Evolutionary conservation across 202 grass and related monocot genomes (phyloP).

Genomic region (Cymbopogon flexuosus): DNA sequence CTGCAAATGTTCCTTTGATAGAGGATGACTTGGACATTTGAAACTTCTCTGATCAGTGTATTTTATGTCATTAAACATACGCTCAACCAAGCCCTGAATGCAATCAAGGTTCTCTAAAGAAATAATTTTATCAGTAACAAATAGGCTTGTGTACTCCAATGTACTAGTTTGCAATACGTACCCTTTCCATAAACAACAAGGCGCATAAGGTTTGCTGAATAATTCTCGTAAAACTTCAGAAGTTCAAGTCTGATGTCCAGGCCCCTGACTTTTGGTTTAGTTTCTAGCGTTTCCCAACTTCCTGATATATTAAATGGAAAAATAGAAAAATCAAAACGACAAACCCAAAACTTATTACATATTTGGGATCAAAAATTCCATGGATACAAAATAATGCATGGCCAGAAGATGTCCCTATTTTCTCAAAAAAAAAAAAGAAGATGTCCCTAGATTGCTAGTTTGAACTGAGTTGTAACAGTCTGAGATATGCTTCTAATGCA

Average conservation of each 20-base stretch:
- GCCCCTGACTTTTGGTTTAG: slow-evolving; percentile 67
- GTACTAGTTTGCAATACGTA: slow-evolving; percentile 29
- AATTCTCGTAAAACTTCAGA: slow-evolving; percentile 79
- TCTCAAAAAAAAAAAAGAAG: no score
- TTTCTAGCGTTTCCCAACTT: slow-evolving; percentile 90
- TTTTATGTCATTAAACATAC: slow-evolving; percentile 48
- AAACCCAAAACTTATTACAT: slow-evolving; percentile 21
- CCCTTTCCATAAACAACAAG: slow-evolving; percentile 81
- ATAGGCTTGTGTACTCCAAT: slow-evolving; percentile 7
- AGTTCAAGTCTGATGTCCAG: slow-evolving; percentile 77
- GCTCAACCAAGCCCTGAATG: slow-evolving; percentile 58
- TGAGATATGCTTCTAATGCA: background rate
- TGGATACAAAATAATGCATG: background rate
- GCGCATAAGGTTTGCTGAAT: slow-evolving; percentile 90
- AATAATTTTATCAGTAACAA: slow-evolving; percentile 33
- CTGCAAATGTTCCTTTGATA: slow-evolving; percentile 59
- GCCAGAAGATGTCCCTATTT: background rate
- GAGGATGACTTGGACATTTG: slow-evolving; percentile 59
- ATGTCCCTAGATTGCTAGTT: background rate
- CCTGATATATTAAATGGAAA: slow-evolving; percentile 41
- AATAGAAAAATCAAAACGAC: background rate
- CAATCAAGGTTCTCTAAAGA: slow-evolving; percentile 64
- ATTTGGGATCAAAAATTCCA: background rate
- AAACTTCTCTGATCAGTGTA: slow-evolving; percentile 45
- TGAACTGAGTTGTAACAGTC: background rate